phyloP scores from a whole-genome alignment of 441 rosid species.

The Corymbia calophylla region DNA sequence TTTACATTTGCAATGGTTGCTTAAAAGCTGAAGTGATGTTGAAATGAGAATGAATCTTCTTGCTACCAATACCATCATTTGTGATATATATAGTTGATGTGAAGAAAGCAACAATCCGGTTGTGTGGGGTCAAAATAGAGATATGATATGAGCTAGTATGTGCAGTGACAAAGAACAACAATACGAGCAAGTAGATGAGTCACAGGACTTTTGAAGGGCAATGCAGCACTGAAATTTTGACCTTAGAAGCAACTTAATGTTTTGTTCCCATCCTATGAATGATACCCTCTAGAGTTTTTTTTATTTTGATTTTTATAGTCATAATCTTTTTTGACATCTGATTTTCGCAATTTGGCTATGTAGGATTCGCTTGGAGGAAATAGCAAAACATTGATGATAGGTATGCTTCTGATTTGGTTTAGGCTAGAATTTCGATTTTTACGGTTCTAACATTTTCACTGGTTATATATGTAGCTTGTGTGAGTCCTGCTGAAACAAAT shows the following conservation, averaged over 20 bases:
- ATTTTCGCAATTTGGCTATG: slow-evolving; percentile 10
- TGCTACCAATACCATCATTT: not conserved
- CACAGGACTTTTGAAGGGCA: not conserved
- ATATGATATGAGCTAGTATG: not conserved
- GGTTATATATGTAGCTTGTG: slow-evolving; percentile 58
- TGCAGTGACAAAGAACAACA: not conserved
- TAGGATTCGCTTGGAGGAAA: slow-evolving; percentile 98
- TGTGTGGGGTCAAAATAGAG: not conserved
- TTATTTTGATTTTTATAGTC: not conserved
- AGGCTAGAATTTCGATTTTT: not conserved
- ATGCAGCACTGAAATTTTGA: not conserved
- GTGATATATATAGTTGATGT: not conserved
- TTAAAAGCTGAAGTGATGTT: not conserved
- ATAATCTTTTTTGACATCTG: not conserved
- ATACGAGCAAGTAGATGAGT: not conserved
- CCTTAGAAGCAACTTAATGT: not conserved
- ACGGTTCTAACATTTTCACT: not conserved
- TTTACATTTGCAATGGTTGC: not conserved
- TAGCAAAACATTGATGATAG: slow-evolving; percentile 98
- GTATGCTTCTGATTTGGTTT: slow-evolving; percentile 30
- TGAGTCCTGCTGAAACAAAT: slow-evolving; percentile 98
- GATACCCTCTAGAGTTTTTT: not conserved
- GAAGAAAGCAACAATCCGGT: not conserved
- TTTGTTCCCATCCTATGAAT: not conserved
- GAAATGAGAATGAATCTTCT: not conserved